These are phyloP conservation scores for Apiotrichum gamsii DNA, from an alignment of 1,284 basidiomycete species.

Conservation along the genomic window DNA sequence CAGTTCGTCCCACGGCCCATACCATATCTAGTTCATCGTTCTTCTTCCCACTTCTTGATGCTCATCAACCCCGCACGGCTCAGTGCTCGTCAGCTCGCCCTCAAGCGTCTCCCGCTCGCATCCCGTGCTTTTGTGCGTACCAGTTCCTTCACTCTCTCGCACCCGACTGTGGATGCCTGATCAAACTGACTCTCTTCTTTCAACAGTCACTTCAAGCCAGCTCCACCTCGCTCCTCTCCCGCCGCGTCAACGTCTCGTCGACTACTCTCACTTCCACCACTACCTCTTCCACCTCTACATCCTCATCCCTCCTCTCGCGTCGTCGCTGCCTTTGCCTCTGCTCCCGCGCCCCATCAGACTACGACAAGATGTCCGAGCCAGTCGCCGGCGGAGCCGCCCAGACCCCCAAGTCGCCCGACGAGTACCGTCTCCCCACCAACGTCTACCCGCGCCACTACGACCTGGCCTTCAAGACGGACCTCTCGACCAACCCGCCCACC, in stretches of 20 bases:
- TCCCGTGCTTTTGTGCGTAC: neutral
- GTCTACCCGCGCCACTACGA: slow-evolving; percentile 65
- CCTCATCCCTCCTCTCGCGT: slow-evolving; percentile 2
- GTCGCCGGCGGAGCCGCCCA: slow-evolving; percentile 25
- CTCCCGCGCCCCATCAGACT: slow-evolving; percentile 4
- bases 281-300: neutral
- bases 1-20: too few relatives aligned
- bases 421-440: slow-evolving; percentile 69
- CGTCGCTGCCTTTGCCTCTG: slow-evolving; percentile 13
- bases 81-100: slow-evolving; percentile 1
- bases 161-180: too few relatives aligned
- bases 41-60: neutral
- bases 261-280: neutral
- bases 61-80: neutral
- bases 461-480: slow-evolving; percentile 74
- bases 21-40: too few relatives aligned
- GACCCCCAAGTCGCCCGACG: slow-evolving; percentile 15
- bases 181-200: too few relatives aligned
- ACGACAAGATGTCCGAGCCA: slow-evolving; percentile 12
- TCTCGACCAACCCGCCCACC: slow-evolving; percentile 55
- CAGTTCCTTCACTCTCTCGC: too few relatives aligned
- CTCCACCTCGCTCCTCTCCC: neutral
- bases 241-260: neutral
- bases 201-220: too few relatives aligned
- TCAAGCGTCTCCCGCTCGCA: neutral